These are phyloP conservation scores for maize (Zea mays) DNA, from an alignment of 176 grass and related monocot species.

Conservation along the genomic window DNA sequence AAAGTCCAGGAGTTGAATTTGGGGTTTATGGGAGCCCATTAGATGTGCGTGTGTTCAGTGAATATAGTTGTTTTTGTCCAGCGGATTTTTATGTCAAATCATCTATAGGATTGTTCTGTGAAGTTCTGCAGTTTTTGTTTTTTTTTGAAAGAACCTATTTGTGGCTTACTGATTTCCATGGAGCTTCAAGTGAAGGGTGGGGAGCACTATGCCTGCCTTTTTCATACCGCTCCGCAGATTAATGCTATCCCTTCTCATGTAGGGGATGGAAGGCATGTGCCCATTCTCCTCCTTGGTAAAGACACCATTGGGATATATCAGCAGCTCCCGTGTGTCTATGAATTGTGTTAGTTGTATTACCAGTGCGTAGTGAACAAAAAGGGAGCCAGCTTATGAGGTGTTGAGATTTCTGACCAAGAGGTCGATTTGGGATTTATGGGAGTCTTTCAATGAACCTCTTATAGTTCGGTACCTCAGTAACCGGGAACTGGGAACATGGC, in stretches of 20 bases:
- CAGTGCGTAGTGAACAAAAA: background rate
- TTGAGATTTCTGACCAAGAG: background rate
- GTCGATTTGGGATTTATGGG: background rate
- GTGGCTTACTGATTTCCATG: background rate
- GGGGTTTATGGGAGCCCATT: too few species aligned
- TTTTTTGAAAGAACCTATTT: background rate
- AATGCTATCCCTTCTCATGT: background rate
- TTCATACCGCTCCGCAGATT: slow-evolving; percentile 57
- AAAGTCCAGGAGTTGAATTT: too few species aligned
- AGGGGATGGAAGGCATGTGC: slow-evolving; percentile 23
- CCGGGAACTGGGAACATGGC: too few species aligned
- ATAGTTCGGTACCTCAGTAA: too few species aligned
- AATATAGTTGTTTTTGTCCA: background rate
- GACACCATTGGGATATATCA: slow-evolving; percentile 38
- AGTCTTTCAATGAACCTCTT: too few species aligned
- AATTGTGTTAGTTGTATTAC: background rate
- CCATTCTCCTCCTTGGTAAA: slow-evolving; percentile 38
- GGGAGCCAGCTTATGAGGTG: too few species aligned
- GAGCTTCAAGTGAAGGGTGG: slow-evolving; percentile 61
- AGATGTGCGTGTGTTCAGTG: background rate
- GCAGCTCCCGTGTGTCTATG: background rate
- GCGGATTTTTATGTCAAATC: background rate
- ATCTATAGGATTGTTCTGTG: background rate
- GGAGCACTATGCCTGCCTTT: slow-evolving; percentile 53
- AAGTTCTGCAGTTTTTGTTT: background rate